Percentiles rank a stretch among this genome's conserved stretches.
Conservation (phyloP, 345 rosid species). For the Salix udensis region DNA sequence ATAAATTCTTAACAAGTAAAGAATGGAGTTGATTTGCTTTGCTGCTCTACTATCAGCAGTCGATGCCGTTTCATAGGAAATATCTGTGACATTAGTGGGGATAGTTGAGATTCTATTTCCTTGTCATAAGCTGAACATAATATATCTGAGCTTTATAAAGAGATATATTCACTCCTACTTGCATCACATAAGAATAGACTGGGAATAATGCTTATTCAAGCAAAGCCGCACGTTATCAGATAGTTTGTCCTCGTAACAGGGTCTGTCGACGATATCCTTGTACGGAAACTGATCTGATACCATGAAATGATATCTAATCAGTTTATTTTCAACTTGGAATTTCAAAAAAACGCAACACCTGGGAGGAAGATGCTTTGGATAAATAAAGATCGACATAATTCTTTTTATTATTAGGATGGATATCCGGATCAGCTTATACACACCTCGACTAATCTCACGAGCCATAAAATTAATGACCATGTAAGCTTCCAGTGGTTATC, state of each 20-base stretch:
- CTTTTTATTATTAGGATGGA: too few relatives aligned
- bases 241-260: not conserved
- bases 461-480: too few relatives aligned
- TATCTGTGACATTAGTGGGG: not conserved
- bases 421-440: too few relatives aligned
- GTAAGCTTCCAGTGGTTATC: rapidly evolving
- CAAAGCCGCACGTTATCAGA: not conserved
- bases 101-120: not conserved
- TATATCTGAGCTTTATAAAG: not conserved
- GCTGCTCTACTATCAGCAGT: not conserved
- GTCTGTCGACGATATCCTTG: not conserved
- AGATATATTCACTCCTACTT: not conserved
- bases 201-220: not conserved
- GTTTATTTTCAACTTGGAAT: not conserved
- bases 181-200: not conserved
- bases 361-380: not conserved
- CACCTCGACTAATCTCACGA: too few relatives aligned
- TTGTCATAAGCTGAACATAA: not conserved
- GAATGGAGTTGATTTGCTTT: constrained; percentile 9
- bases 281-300: not conserved
- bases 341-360: constrained; percentile 10
- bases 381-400: constrained; percentile 1
- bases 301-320: not conserved
- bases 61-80: not conserved
- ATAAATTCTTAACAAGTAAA: constrained; percentile 24